Evolutionary conservation across 2,329 filamentous ascomycete genomes (phyloP).

Genomic region (Whalleya microplaca): DNA sequence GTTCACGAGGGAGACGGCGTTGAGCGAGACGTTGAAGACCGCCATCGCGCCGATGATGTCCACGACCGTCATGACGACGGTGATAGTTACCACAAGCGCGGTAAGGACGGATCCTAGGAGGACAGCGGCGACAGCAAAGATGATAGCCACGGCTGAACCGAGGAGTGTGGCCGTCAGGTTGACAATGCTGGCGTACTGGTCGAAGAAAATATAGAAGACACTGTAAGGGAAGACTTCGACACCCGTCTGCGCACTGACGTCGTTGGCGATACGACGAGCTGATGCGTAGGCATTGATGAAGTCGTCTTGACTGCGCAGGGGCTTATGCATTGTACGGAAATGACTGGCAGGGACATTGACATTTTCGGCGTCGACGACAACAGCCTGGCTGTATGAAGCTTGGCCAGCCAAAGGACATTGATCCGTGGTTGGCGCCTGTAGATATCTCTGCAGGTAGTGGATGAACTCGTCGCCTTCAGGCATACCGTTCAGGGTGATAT

Average conservation of each 20-base stretch:
- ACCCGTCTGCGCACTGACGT: conserved; percentile 71
- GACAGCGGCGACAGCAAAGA: conserved; percentile 77
- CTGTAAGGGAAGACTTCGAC: conserved; percentile 94
- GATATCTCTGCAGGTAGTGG: conserved; percentile 81
- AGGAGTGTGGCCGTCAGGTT: conserved; percentile 78
- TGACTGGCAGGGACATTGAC: conserved; percentile 79
- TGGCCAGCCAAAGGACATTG: conserved; percentile 87
- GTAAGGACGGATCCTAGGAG: conserved; percentile 85
- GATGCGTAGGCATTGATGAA: conserved; percentile 91
- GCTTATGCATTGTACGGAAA: conserved; percentile 89
- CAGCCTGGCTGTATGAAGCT: conserved; percentile 82
- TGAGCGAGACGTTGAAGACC: conserved; percentile 82
- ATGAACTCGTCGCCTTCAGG: conserved; percentile 92
- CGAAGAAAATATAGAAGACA: conserved; percentile 98
- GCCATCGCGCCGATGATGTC: conserved; percentile 98
- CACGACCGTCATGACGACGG: conserved; percentile 89
- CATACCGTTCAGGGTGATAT: conserved; percentile 87
- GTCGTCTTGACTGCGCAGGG: conserved; percentile 83
- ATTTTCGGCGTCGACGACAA: conserved; percentile 73
- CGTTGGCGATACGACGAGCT: conserved; percentile 82
- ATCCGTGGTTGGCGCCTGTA: conserved; percentile 76
- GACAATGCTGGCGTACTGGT: conserved; percentile 90
- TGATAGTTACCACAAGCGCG: conserved; percentile 78
- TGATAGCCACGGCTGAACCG: conserved; percentile 81
- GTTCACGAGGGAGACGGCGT: conserved; percentile 94